phyloP scores from a whole-genome alignment of 371 early-diverging fungal species.

The Mycotypha africana region DNA sequence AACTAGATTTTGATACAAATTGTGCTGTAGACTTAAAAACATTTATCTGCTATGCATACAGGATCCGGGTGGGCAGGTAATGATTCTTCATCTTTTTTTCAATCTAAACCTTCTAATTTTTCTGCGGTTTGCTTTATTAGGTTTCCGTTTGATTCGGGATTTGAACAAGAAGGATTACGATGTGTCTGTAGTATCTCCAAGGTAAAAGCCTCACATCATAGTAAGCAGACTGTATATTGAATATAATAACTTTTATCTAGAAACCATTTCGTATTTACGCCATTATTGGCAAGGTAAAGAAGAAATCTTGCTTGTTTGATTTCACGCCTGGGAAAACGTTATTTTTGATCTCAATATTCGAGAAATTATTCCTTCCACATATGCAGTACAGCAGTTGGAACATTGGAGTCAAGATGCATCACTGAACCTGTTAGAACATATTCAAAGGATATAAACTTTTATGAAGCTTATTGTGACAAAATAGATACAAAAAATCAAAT shows the following conservation, averaged over 20 bases:
- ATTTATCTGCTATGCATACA: conserved; percentile 5
- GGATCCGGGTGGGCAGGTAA: conserved; percentile 69
- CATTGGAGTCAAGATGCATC: conserved; percentile 78
- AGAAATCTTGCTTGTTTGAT: background rate
- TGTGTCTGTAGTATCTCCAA: conserved; percentile 66
- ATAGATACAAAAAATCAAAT: conserved; percentile 36
- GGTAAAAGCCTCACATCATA: conserved; percentile 23
- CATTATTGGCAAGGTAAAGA: conserved; percentile 58
- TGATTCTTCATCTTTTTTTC: background rate
- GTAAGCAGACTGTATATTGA: background rate
- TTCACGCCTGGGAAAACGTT: too few species aligned
- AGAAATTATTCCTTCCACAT: background rate
- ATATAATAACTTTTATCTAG: conserved; percentile 12
- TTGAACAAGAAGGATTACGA: conserved; percentile 58
- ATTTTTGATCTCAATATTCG: background rate
- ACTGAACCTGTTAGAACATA: conserved; percentile 67
- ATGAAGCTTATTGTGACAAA: conserved; percentile 63
- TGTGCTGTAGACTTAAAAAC: too few species aligned
- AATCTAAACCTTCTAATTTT: too few species aligned
- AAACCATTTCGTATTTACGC: conserved; percentile 83
- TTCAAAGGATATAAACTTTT: conserved; percentile 51
- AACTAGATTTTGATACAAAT: background rate
- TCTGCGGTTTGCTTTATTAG: conserved; percentile 21
- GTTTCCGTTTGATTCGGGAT: conserved; percentile 60
- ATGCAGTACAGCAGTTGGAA: conserved; percentile 69